Conservation (phyloP, 768 basidiomycete genomes). For the Pisolithus orientalis region DNA sequence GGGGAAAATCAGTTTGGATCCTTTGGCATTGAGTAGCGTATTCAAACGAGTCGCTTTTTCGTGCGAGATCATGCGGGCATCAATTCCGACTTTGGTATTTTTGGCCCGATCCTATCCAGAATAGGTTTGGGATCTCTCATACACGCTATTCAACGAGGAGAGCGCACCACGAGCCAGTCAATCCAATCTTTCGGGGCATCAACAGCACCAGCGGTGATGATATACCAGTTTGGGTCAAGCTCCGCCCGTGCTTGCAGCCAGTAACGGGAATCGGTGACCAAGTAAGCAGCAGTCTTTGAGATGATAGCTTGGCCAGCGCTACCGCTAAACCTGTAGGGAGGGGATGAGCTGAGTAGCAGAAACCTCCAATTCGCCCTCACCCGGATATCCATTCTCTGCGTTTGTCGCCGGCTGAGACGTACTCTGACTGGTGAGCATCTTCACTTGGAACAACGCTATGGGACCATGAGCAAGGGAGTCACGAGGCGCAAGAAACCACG, state of each 20-base stretch:
- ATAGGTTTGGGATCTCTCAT: not conserved
- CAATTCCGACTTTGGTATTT: slow-evolving; percentile 64
- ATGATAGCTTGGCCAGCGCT: slow-evolving; percentile 69
- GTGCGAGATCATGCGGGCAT: slow-evolving; percentile 77
- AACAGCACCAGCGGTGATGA: slow-evolving; percentile 50
- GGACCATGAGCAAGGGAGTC: slow-evolving; percentile 5
- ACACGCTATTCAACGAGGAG: not conserved
- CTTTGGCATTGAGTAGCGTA: slow-evolving; percentile 43
- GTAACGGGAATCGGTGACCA: slow-evolving; percentile 77
- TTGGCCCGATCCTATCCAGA: slow-evolving; percentile 32
- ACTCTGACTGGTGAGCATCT: slow-evolving; percentile 82
- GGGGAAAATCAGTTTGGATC: slow-evolving; percentile 71
- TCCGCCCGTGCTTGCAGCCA: slow-evolving; percentile 73
- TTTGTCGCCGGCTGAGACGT: slow-evolving; percentile 70
- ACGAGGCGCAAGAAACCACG: slow-evolving; percentile 23
- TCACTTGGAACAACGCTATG: slow-evolving; percentile 67
- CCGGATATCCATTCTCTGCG: slow-evolving; percentile 74
- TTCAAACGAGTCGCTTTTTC: slow-evolving; percentile 60
- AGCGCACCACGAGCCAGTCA: slow-evolving; percentile 64
- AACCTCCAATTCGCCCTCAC: slow-evolving; percentile 38
- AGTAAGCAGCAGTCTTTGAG: slow-evolving; percentile 59
- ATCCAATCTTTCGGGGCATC: slow-evolving; percentile 67
- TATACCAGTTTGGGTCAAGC: slow-evolving; percentile 66
- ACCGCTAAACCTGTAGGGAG: slow-evolving; percentile 47
- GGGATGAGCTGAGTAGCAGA: slow-evolving; percentile 16